Conservation (phyloP, 352 stramenopile species). For the Phytophthora palmivora region DNA sequence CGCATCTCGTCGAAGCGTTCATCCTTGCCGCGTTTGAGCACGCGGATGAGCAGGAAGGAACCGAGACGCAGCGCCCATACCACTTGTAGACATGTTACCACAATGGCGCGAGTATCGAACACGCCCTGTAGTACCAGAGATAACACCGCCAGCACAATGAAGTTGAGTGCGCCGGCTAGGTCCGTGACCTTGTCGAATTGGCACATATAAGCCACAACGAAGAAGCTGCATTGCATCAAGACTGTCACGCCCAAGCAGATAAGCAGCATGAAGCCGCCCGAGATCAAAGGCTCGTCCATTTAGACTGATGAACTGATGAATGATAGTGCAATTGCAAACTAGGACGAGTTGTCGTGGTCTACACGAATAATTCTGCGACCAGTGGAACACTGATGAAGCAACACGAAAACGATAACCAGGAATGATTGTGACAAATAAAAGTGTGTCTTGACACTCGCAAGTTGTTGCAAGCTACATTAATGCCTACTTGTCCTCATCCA, state of each 20-base stretch:
- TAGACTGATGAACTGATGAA: background rate
- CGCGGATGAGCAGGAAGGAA: constrained; percentile 65
- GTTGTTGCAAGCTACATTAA: background rate
- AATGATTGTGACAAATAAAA: constrained; percentile 10
- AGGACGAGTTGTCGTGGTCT: too few relatives aligned
- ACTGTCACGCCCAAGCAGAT: constrained; percentile 57
- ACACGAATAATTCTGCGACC: background rate
- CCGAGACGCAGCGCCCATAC: constrained; percentile 74
- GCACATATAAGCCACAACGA: constrained; percentile 59
- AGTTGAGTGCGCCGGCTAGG: constrained; percentile 68
- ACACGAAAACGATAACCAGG: constrained; percentile 4
- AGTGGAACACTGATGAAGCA: constrained; percentile 22
- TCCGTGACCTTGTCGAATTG: constrained; percentile 80
- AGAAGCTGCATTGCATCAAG: constrained; percentile 67
- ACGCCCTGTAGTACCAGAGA: constrained; percentile 53
- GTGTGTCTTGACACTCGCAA: background rate
- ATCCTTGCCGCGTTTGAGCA: constrained; percentile 77
- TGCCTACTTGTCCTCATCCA: background rate
- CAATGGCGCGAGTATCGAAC: constrained; percentile 53
- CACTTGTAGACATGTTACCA: constrained; percentile 55
- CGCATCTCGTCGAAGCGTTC: constrained; percentile 83
- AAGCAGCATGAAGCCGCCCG: constrained; percentile 48
- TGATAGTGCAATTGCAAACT: too few relatives aligned
- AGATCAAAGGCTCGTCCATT: constrained; percentile 36
- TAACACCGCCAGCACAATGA: constrained; percentile 58